Evolutionary conservation across 768 basidiomycete genomes (phyloP).

Genomic region (Mycena maculata): DNA sequence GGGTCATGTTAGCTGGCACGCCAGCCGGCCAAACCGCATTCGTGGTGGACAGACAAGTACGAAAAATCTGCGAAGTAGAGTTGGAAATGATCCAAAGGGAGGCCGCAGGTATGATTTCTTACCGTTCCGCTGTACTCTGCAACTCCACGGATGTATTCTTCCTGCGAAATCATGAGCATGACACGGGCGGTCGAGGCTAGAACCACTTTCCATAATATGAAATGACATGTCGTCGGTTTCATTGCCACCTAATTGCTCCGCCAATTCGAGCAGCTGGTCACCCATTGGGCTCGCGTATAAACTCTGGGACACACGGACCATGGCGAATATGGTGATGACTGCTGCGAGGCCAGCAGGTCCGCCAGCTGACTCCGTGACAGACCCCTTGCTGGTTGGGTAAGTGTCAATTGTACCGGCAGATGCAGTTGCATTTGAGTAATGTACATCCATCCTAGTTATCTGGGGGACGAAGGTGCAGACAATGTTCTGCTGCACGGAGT

Average conservation of each 20-base stretch:
- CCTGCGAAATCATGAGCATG: neutral
- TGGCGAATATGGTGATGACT: neutral
- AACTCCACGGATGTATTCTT: conserved; percentile 10
- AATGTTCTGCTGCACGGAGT: neutral
- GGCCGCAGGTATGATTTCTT: neutral
- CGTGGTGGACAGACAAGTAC: neutral
- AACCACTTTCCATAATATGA: neutral
- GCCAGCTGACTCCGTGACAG: neutral
- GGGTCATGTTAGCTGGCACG: conserved; percentile 7
- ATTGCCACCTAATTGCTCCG: neutral
- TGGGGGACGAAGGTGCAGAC: conserved; percentile 7
- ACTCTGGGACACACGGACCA: neutral
- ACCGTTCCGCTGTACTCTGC: conserved; percentile 19
- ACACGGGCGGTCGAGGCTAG: neutral
- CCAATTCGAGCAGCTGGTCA: neutral
- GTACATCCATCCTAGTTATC: neutral
- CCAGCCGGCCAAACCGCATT: neutral
- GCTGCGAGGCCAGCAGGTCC: conserved; percentile 4
- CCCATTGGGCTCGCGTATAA: neutral
- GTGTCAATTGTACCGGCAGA: neutral
- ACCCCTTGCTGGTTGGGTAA: neutral
- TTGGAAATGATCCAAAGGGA: no score
- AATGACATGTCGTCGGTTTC: neutral
- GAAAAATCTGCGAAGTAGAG: neutral
- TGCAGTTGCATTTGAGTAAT: neutral